Evolutionary conservation across 2,329 filamentous ascomycete genomes (phyloP).

Genomic region (Exophiala sp.): DNA sequence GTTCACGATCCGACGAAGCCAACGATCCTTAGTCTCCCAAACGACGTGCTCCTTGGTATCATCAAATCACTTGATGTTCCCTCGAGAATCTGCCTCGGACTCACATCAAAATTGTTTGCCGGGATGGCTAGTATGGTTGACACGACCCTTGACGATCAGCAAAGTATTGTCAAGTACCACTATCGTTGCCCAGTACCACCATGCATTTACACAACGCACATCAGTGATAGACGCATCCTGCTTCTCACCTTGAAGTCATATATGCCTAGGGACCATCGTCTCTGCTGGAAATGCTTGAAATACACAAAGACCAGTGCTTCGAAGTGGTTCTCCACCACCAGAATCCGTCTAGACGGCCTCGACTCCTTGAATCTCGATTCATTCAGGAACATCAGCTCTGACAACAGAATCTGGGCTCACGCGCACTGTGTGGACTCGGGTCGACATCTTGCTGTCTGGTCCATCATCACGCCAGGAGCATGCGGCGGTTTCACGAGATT

Average conservation of each 20-base stretch:
- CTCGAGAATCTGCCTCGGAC: not conserved
- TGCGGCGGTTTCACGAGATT: slow-evolving; percentile 2
- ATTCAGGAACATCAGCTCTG: not conserved
- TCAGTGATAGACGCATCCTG: slow-evolving; percentile 88
- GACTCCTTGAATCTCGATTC: not conserved
- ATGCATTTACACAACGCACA: slow-evolving; percentile 66
- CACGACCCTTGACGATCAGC: not conserved
- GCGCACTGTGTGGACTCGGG: not conserved
- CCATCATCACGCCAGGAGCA: not conserved
- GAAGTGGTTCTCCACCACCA: slow-evolving; percentile 2
- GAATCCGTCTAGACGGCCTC: not conserved
- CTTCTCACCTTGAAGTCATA: slow-evolving; percentile 85
- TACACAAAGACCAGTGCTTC: too few species aligned
- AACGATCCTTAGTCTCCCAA: not conserved
- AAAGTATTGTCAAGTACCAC: slow-evolving; percentile 1
- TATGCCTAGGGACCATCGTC: slow-evolving; percentile 6
- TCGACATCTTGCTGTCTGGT: not conserved
- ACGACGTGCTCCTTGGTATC: too few species aligned
- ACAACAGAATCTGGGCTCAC: not conserved
- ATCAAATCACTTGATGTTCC: too few species aligned
- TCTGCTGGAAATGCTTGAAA: slow-evolving; percentile 15
- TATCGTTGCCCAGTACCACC: not conserved
- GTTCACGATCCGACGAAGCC: not conserved
- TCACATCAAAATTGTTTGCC: slow-evolving; percentile 1
- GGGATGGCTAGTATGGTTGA: not conserved